These are phyloP conservation scores for Tausonia pullulans DNA, from an alignment of 1,284 basidiomycete species.

Conservation along the genomic window DNA sequence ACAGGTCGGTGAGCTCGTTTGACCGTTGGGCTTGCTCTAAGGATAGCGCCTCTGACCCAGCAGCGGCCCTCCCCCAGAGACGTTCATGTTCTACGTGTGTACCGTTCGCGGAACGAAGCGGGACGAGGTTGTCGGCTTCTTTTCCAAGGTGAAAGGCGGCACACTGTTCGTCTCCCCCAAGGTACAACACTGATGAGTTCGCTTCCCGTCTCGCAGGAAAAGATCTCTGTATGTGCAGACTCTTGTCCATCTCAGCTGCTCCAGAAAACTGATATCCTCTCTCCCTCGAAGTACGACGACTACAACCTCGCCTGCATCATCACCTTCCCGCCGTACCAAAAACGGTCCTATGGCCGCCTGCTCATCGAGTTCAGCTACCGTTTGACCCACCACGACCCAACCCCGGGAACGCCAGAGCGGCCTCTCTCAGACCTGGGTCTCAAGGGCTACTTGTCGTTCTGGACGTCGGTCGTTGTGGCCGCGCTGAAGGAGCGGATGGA, in stretches of 20 bases:
- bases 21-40: no score
- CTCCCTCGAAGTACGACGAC: conserved; percentile 64
- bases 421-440: conserved; percentile 88
- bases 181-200: neutral
- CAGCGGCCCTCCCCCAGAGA: conserved; percentile 21
- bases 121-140: conserved; percentile 84
- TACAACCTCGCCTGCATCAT: conserved; percentile 97
- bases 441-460: conserved; percentile 81
- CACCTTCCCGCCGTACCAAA: conserved; percentile 85
- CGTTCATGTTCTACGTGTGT: conserved; percentile 77
- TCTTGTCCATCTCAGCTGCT: neutral
- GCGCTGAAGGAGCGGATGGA: conserved; percentile 49
- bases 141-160: conserved; percentile 60
- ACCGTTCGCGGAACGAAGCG: conserved; percentile 50
- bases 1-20: no score
- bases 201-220: neutral
- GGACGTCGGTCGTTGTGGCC: conserved; percentile 73
- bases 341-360: conserved; percentile 81
- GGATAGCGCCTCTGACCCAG: no score
- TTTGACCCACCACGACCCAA: conserved; percentile 62
- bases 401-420: conserved; percentile 84
- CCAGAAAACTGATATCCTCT: conserved; percentile 51
- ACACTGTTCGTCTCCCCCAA: conserved; percentile 8
- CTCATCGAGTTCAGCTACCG: conserved; percentile 99
- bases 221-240: neutral